Evolutionary conservation across 768 basidiomycete genomes (phyloP).

Genomic region (Lactarius tabidus): DNA sequence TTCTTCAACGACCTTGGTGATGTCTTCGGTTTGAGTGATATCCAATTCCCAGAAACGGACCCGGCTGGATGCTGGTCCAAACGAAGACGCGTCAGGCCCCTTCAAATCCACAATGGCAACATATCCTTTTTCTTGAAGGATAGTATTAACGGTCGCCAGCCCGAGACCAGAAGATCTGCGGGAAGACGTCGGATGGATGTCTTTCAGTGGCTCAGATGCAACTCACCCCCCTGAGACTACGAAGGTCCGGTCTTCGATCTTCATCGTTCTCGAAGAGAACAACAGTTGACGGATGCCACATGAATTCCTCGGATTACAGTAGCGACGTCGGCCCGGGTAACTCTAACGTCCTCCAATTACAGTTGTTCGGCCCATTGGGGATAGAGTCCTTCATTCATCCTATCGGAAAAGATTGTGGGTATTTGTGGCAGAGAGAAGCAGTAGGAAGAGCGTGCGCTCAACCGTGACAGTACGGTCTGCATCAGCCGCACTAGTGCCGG

Average conservation of each 20-base stretch:
- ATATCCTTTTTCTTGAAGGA: conserved; percentile 36
- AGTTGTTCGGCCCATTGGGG: too few relatives aligned
- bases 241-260: conserved; percentile 49
- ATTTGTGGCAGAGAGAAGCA: too few relatives aligned
- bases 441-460: too few relatives aligned
- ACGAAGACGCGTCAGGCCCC: conserved; percentile 29
- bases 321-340: background rate
- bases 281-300: background rate
- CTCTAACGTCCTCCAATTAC: too few relatives aligned
- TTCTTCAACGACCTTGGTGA: conserved; percentile 28
- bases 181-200: background rate
- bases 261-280: conserved; percentile 35
- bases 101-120: conserved; percentile 48
- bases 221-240: conserved; percentile 55
- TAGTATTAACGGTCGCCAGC: conserved; percentile 45
- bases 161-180: conserved; percentile 55
- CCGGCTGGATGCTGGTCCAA: background rate
- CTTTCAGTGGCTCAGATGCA: background rate
- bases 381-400: too few relatives aligned
- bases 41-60: conserved; percentile 28
- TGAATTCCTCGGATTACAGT: background rate
- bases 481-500: too few relatives aligned
- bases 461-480: background rate
- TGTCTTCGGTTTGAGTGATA: conserved; percentile 29
- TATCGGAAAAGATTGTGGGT: background rate